Evolutionary conservation across 805 yeast species (phyloP).

Genomic region (Pichia cephalocereana): DNA sequence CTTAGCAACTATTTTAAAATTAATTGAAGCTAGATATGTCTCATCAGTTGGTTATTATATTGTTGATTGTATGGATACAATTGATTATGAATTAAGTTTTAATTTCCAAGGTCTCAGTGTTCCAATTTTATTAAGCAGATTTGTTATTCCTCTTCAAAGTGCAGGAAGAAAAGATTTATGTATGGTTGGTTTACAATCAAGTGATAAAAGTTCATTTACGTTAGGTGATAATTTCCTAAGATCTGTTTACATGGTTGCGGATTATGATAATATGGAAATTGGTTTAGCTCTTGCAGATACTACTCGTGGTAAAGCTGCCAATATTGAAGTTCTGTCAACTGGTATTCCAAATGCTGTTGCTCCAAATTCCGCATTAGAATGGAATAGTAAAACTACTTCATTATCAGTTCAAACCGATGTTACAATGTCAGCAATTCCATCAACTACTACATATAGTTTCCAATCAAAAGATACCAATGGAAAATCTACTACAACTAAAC

Average conservation of each 20-base stretch:
- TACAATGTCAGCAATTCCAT: slow-evolving; percentile 3
- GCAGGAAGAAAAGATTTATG: slow-evolving; percentile 20
- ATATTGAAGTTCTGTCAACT: slow-evolving; percentile 28
- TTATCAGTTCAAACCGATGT: background rate
- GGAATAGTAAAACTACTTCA: slow-evolving; percentile 10
- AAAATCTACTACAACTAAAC: background rate
- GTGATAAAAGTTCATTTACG: slow-evolving; percentile 27
- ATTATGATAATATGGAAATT: slow-evolving; percentile 36
- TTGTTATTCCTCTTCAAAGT: slow-evolving; percentile 13
- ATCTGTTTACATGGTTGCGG: slow-evolving; percentile 46
- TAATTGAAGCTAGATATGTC: slow-evolving; percentile 35
- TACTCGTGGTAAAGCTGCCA: slow-evolving; percentile 26
- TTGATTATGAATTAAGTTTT: slow-evolving; percentile 28
- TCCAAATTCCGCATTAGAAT: slow-evolving; percentile 38
- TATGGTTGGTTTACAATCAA: slow-evolving; percentile 33
- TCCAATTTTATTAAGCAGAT: slow-evolving; percentile 35
- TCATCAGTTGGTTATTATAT: slow-evolving; percentile 34
- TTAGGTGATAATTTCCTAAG: slow-evolving; percentile 51
- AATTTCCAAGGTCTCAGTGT: slow-evolving; percentile 51
- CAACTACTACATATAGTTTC: background rate
- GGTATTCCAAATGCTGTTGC: slow-evolving; percentile 40
- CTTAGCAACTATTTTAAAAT: slow-evolving; percentile 17
- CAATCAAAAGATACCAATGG: background rate
- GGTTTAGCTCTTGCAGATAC: slow-evolving; percentile 31
- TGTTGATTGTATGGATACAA: slow-evolving; percentile 32